Base-by-base conservation (phyloP, 75 land plant species). In the Chamaecyparis obtusa region DNA sequence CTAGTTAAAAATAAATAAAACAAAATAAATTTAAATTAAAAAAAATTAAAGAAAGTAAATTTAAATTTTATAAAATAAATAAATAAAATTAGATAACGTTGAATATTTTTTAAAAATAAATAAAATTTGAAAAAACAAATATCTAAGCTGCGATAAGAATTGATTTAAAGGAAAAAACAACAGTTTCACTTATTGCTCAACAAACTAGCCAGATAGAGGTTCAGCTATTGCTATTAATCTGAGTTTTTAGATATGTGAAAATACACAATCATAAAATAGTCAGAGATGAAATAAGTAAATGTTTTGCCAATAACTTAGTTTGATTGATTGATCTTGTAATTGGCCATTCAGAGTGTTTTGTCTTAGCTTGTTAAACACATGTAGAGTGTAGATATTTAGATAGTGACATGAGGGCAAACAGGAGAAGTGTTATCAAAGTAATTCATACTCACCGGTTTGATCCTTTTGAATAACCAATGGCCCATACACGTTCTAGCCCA, bases 401-500 rank as follows among this genome's bases (percentile, higher is more conserved):
- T 81, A 46, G 51, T 11, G 4, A 81, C 15, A 44, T 24, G 10
- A 80, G n/a, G 32, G 3, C 24, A 81, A 44, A n/a, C 43, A 37
- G 9, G 46, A 46, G n/a, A 44, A 24, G 16, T 86, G 55, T 35
- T 27, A 39, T 14, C 48, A 82, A 57, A 10, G 35, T 24, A 14
- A 87, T 48, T 85, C 2, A 84, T 69, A 86, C 87, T 89, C 89
- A 94, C 98, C 96, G 88, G 19, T 92, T 87, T 33, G 99, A 96
- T 24, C 94, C 92, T 89, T 96, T 96, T 32, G 90, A 91, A 88
- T 89, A 96, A 41, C 93, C 99, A 83, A 97, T 87, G 27, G 95
- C 90, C 99, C 99, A 97, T 51, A 96, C 99, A 88, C 99, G 91
- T 89, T 93, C 97, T 55, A 96, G 90, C 15, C 97, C 99, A 90